These are phyloP conservation scores for Boehmeria nivea DNA, from an alignment of 306 rosid genomes.

Conservation along the genomic window DNA sequence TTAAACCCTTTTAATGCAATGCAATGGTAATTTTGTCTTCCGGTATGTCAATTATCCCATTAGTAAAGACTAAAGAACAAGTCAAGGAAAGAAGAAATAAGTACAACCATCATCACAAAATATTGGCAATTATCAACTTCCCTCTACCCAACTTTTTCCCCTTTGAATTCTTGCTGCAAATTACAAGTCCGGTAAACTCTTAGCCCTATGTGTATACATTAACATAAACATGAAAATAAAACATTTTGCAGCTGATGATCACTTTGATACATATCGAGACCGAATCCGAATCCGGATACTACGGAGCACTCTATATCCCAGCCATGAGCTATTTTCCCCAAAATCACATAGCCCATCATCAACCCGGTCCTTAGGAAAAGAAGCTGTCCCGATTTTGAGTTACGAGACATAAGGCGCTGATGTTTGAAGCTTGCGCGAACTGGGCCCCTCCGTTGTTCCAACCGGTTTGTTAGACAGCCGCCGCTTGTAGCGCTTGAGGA, in stretches of 20 bases:
- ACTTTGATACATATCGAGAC: too few species aligned
- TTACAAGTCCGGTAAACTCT: constrained; percentile 42
- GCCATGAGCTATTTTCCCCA: too few species aligned
- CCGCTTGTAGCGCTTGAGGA: constrained; percentile 90
- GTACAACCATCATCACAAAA: constrained; percentile 18
- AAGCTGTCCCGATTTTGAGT: neutral
- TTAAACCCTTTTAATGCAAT: too few species aligned
- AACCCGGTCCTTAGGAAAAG: too few species aligned
- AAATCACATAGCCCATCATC: too few species aligned
- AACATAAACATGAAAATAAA: constrained; percentile 46
- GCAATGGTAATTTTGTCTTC: too few species aligned
- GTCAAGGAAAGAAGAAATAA: constrained; percentile 12
- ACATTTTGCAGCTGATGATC: constrained; percentile 37
- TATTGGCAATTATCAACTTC: constrained; percentile 35
- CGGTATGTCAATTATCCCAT: too few species aligned
- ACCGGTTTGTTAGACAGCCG: constrained; percentile 57
- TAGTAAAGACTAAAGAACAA: neutral
- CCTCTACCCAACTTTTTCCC: constrained; percentile 26
- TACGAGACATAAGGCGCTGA: constrained; percentile 44
- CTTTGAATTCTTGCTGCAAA: constrained; percentile 36
- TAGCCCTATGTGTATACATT: constrained; percentile 37
- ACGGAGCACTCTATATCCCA: too few species aligned
- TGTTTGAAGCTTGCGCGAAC: constrained; percentile 43
- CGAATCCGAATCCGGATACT: too few species aligned
- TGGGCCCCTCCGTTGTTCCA: constrained; percentile 39